A percentile compares a stretch with the other conserved stretches of the same genome.
Conservation (phyloP, 1,284 basidiomycete species). For the Termitomyces sp. region DNA sequence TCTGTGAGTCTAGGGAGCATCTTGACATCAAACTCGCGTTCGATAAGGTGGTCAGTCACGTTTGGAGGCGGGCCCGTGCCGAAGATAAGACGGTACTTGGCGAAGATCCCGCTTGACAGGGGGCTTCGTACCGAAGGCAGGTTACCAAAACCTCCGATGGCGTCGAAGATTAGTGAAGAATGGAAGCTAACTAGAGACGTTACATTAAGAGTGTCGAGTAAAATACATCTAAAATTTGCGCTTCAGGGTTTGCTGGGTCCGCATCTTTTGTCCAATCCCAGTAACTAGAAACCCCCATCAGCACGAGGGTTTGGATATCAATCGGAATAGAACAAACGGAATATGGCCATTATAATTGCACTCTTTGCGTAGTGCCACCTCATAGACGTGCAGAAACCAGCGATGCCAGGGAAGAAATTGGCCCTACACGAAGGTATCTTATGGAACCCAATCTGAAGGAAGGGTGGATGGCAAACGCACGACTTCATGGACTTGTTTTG, state of each 20-base stretch:
- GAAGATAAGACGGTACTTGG: constrained; percentile 24
- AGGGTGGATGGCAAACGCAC: constrained; percentile 6
- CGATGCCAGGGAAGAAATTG: constrained; percentile 39
- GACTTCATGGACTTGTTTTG: constrained; percentile 16
- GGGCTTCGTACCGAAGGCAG: constrained; percentile 26
- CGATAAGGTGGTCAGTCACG: constrained; percentile 27
- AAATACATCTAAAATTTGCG: constrained; percentile 9
- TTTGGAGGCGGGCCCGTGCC: constrained; percentile 27
- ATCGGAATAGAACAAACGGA: constrained; percentile 25
- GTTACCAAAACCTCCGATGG: constrained; percentile 29
- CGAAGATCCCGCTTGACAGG: constrained; percentile 31
- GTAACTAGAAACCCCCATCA: constrained; percentile 22
- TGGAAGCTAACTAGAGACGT: constrained; percentile 18
- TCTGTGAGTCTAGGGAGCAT: constrained; percentile 19
- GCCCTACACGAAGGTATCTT: constrained; percentile 21
- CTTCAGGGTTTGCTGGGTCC: constrained; percentile 12
- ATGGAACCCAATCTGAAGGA: neutral
- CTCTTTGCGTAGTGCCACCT: constrained; percentile 28
- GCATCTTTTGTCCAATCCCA: constrained; percentile 38
- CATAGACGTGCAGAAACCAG: constrained; percentile 26
- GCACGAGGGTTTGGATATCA: neutral
- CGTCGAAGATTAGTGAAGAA: constrained; percentile 29
- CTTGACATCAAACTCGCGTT: constrained; percentile 25
- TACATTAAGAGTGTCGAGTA: neutral
- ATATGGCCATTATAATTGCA: constrained; percentile 31